phyloP scores from a whole-genome alignment of 352 stramenopile genomes.

The Pythium vanterpoolii region DNA sequence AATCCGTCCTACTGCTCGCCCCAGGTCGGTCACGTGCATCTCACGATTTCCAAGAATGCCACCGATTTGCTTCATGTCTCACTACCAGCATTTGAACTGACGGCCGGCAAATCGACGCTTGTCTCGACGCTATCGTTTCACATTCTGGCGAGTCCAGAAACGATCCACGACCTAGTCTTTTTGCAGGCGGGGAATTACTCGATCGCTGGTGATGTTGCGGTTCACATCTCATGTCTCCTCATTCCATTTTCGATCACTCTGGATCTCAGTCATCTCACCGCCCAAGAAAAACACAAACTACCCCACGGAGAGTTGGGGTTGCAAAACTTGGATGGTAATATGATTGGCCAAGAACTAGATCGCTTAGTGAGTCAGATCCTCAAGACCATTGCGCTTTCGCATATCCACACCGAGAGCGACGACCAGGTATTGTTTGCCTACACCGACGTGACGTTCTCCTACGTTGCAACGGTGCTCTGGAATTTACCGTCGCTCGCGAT shows the following conservation, averaged over 20 bases:
- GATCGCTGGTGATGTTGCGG: constrained; percentile 40
- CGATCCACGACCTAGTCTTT: constrained; percentile 57
- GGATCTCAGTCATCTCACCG: constrained; percentile 40
- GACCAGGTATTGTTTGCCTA: constrained; percentile 68
- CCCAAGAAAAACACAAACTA: constrained; percentile 12
- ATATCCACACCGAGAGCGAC: constrained; percentile 64
- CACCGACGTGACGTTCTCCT: constrained; percentile 75
- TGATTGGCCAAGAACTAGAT: constrained; percentile 49
- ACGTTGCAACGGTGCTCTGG: constrained; percentile 57
- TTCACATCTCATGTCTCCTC: constrained; percentile 66
- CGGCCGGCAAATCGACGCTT: constrained; percentile 43
- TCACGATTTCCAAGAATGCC: constrained; percentile 54
- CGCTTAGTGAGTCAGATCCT: constrained; percentile 57
- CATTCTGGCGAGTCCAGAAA: constrained; percentile 40
- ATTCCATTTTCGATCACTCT: constrained; percentile 70
- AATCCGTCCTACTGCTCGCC: constrained; percentile 82
- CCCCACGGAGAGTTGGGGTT: too few species aligned
- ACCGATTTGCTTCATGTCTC: constrained; percentile 45
- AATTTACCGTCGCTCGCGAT: constrained; percentile 74
- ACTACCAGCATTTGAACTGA: constrained; percentile 52
- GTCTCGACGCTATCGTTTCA: constrained; percentile 44
- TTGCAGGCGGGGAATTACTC: constrained; percentile 35
- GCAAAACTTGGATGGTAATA: constrained; percentile 11
- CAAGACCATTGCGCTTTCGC: constrained; percentile 69
- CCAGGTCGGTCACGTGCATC: constrained; percentile 44